Evolutionary conservation across 208 protist species (phyloP), one percentile per base, ranked within the genome.

Genomic region (Dictyostelium gargantuum): DNA sequence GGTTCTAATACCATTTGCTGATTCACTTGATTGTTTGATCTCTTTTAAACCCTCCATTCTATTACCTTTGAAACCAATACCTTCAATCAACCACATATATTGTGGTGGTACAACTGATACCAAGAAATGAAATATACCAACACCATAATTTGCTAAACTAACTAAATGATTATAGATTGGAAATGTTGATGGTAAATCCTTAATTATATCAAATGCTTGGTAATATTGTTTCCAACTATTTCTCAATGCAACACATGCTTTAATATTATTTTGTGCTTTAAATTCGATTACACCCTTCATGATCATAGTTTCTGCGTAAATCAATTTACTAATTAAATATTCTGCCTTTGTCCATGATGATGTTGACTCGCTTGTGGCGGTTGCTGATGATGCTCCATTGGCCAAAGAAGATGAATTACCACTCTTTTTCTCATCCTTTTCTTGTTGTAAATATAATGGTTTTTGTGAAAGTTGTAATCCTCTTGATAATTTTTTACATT

Each of bases 211-310:
- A 44, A 76, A 86, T 26, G 81, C 81, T 61, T 86, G 81, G 32
- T 52, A 86, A 26, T 54, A 86, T 21, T 86, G 81, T 50, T 86
- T 86, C 81, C 81, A 86, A 35, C 38, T 61, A 29, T 89, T 89
- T 68, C 72, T 77, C 8, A 89, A 70, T 38, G 66, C 29, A 32
- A 89, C 15, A 54, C 82, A 73, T 26, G 82, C 82, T 35, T 89
- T 89, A 11, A 89, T 50, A 35, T 79, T 79, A 29, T 89, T 89
- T 48, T 89, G 82, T 79, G 66, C 70, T 74, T 89, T 89, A 56
- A 89, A 89, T 68, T 89, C 82, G 19, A 89, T 75, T 2, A 89
- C 74, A 35, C 68, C 82, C 26, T 89, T 89, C 82, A 89, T 89
- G 4, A 89, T 72, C 82, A 89, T 40, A 2, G 82, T 79, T 21